Base-by-base conservation (phyloP, 805 yeast species). In the Jamesozyma gamospora region DNA sequence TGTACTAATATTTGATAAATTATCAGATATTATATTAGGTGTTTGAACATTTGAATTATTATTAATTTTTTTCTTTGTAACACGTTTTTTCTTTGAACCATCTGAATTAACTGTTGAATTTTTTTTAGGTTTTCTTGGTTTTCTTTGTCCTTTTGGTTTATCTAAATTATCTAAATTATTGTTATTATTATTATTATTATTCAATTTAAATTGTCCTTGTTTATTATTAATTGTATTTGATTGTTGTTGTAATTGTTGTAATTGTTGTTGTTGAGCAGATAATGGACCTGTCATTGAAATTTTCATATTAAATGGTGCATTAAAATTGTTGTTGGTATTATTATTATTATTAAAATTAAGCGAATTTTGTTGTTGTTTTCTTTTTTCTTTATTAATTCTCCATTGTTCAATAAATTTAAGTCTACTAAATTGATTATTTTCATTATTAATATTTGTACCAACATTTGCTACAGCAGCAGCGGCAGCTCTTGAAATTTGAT, bases 341-440 rank as follows among this genome's bases (percentile, higher is more conserved):
- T 28, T 38, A 43, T 46, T 52, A 27, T 52, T 52, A 18, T 31
- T 31, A 16, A 62, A 50, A 33, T 39, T 34, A 10, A 39, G 16
- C 8, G 11, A 69, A 19, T 39, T 38, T 21, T 21, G 24, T 8
- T 21, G 69, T 41, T 69, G 72, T 43, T 69, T 69, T 42, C 69
- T 55, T 44, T 74, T 66, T 42, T 74, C 80, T 52, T 75, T 74
- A 55, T 82, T 75, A 35, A 82, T 69, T 40, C 94, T 69, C 63
- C 83, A 77, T 61, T 82, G 92, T 58, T 90, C 97, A 43, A 90
- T 82, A 52, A 88, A 86, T 46, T 94, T 71, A 37, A 90, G 66
- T 47, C 97, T 74, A 70, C 84, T 75, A 60, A 92, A 92, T 59
- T 87, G 94, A 34, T 68, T 67, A 18, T 59, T 56, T 35, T 64